Conservation (phyloP, 192 early-diverging fungal species). For the Blastocladiella britannica region DNA sequence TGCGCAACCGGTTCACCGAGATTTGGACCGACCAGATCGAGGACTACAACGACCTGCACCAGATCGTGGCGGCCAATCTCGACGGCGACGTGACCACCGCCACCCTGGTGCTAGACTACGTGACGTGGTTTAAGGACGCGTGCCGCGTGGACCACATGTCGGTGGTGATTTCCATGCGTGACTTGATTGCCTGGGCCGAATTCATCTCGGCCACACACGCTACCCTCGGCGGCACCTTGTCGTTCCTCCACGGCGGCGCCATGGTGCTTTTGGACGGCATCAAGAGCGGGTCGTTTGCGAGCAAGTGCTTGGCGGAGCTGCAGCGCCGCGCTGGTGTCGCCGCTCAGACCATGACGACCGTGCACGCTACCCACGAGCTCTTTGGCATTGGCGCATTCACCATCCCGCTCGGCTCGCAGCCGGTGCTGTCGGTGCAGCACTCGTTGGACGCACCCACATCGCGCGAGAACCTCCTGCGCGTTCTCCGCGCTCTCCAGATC, state of each 20-base stretch:
- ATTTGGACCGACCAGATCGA: conserved; percentile 84
- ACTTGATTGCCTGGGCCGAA: conserved; percentile 79
- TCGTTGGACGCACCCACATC: conserved; percentile 81
- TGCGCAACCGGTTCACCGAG: conserved; percentile 95
- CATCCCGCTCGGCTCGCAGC: conserved; percentile 38
- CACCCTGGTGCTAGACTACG: background rate
- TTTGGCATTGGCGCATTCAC: conserved; percentile 70
- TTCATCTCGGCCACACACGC: conserved; percentile 44
- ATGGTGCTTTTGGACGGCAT: conserved; percentile 80
- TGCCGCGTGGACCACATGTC: background rate
- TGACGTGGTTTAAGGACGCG: background rate
- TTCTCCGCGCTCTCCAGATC: conserved; percentile 76
- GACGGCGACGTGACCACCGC: background rate
- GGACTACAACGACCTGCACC: conserved; percentile 48
- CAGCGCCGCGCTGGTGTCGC: background rate
- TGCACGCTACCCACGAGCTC: background rate
- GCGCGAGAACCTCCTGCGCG: conserved; percentile 55
- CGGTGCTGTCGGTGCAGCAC: conserved; percentile 37
- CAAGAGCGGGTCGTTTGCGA: background rate
- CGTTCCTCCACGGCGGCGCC: conserved; percentile 73
- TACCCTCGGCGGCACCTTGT: conserved; percentile 19
- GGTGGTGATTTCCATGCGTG: conserved; percentile 30
- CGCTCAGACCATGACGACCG: background rate
- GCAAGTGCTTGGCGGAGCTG: background rate
- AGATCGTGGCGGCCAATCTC: conserved; percentile 19